phyloP scores from a whole-genome alignment of 2,329 filamentous ascomycete species.

The Pseudogymnoascus sp. region DNA sequence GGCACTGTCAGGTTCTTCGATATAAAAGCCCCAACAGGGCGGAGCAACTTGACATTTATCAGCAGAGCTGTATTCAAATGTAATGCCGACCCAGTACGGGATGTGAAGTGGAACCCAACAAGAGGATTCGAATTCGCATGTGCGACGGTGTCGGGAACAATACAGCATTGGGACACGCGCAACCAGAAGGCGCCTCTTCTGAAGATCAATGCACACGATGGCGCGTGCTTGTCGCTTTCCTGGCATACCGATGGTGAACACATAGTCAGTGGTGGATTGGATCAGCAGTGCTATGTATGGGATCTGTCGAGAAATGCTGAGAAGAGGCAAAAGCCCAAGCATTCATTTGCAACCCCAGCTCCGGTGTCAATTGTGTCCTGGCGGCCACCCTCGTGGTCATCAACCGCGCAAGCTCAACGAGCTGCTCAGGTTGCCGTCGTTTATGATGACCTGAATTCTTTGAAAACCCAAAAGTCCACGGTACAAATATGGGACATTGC shows the following conservation, averaged over 20 bases:
- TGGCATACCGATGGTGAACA: conserved; percentile 65
- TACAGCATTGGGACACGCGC: conserved; percentile 58
- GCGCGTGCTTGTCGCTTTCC: conserved; percentile 49
- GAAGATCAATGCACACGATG: conserved; percentile 54
- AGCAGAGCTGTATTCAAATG: conserved; percentile 26
- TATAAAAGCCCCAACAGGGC: conserved; percentile 37
- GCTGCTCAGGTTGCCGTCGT: conserved; percentile 55
- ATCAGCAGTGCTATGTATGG: conserved; percentile 57
- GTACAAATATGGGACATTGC: conserved; percentile 65
- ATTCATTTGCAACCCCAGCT: conserved; percentile 52
- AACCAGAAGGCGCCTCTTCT: conserved; percentile 45
- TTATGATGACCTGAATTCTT: conserved; percentile 49
- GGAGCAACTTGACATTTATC: conserved; percentile 40
- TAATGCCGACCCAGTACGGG: conserved; percentile 49
- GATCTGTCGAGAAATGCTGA: conserved; percentile 52
- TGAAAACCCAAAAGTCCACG: conserved; percentile 46
- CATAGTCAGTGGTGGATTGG: conserved; percentile 53
- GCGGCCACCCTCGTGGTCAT: conserved; percentile 59
- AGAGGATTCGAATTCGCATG: conserved; percentile 56
- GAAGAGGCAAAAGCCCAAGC: conserved; percentile 57
- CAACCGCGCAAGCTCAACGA: conserved; percentile 49
- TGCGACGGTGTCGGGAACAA: conserved; percentile 52
- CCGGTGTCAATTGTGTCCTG: conserved; percentile 52
- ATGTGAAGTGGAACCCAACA: conserved; percentile 58
- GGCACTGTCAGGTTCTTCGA: conserved; percentile 56